Percentiles rank a stretch among this genome's conserved stretches.
Evolutionary conservation across 78 protist species (phyloP).

Genomic region (Monosiga brevicollis): DNA sequence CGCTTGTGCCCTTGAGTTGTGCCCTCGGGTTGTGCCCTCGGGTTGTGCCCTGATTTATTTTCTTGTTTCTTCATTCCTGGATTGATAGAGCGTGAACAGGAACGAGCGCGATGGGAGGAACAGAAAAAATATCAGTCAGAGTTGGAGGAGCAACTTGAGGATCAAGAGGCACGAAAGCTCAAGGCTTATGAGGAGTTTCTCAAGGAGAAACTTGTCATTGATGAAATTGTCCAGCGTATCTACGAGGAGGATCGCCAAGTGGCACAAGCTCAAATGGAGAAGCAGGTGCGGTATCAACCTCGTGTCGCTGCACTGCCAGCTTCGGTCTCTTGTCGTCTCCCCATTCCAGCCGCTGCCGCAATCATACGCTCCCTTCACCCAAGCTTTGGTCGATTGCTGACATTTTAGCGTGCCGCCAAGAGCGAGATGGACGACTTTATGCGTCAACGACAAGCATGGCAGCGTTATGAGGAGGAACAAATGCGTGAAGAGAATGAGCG

Average conservation of each 20-base stretch:
- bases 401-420: too few relatives aligned
- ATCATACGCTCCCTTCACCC: too few relatives aligned
- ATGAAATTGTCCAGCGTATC: not conserved
- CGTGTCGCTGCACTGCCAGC: not conserved
- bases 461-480: not conserved
- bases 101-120: not conserved
- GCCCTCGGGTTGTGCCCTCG: too few relatives aligned
- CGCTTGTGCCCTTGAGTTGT: not conserved
- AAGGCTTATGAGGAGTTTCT: slow-evolving; percentile 2
- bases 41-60: too few relatives aligned
- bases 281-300: not conserved
- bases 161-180: not conserved
- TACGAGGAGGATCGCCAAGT: not conserved
- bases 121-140: not conserved
- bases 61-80: not conserved
- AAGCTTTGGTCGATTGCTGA: too few relatives aligned
- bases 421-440: slow-evolving; percentile 15
- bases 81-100: not conserved
- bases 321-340: too few relatives aligned
- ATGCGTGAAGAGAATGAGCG: not conserved
- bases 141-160: not conserved
- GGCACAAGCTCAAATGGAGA: not conserved
- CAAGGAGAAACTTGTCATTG: slow-evolving; percentile 3
- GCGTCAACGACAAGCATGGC: not conserved
- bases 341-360: too few relatives aligned